Evolutionary conservation across 2,329 filamentous ascomycete species (phyloP).

Genomic region (Alternaria viburni): DNA sequence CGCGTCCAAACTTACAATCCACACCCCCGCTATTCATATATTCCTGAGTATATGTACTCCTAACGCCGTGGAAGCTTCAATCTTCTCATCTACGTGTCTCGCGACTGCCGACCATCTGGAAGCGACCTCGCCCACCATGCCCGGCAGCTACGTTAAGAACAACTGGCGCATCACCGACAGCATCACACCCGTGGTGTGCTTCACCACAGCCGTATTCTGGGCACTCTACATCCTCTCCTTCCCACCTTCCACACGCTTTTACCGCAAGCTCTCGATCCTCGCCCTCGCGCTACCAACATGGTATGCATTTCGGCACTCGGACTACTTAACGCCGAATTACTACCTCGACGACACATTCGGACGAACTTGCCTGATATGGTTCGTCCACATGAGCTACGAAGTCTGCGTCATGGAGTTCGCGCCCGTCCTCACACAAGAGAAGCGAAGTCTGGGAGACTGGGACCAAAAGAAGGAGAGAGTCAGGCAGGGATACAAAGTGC

Average conservation of each 20-base stretch:
- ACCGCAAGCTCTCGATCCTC: conserved; percentile 15
- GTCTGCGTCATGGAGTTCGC: conserved; percentile 13
- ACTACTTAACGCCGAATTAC: conserved; percentile 5
- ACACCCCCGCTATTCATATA: neutral
- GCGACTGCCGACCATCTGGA: neutral
- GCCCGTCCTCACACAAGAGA: neutral
- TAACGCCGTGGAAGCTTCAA: neutral
- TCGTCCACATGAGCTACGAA: conserved; percentile 21
- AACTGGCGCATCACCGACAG: neutral
- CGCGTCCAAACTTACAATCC: neutral
- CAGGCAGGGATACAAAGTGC: conserved; percentile 13
- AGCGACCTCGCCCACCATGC: neutral
- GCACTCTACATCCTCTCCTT: conserved; percentile 23
- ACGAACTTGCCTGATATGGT: conserved; percentile 28
- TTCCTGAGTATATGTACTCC: neutral
- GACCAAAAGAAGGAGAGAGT: conserved; percentile 3
- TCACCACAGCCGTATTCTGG: conserved; percentile 1
- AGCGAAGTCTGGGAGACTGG: neutral
- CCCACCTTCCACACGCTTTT: conserved; percentile 9
- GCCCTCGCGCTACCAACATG: conserved; percentile 13
- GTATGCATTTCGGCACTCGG: conserved; percentile 17
- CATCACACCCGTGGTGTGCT: neutral
- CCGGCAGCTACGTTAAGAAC: neutral
- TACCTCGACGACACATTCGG: conserved; percentile 19
- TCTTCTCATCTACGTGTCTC: neutral